Conservation (phyloP, 805 yeast genomes). For the Pichia rugopelliculosa region DNA sequence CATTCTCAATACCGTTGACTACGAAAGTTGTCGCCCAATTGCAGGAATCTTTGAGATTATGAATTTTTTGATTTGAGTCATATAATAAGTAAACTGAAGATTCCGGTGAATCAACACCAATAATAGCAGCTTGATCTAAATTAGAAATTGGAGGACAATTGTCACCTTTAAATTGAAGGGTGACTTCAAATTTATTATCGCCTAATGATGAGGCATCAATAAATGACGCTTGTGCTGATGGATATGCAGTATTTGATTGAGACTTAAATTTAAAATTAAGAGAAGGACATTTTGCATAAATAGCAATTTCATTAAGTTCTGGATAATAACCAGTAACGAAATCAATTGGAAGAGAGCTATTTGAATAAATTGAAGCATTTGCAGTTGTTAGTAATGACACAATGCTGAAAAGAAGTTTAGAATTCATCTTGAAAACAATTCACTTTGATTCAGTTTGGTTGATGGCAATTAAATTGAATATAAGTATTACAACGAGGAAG, state of each 20-base stretch:
- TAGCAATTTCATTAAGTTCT: not conserved
- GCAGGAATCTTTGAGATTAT: conserved; percentile 19
- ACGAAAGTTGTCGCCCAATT: conserved; percentile 24
- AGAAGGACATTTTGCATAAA: conserved; percentile 11
- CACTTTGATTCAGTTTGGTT: no score
- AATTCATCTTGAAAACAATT: not conserved
- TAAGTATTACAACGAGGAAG: no score
- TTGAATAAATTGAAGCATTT: not conserved
- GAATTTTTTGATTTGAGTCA: conserved; percentile 19
- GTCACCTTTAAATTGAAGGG: conserved; percentile 13
- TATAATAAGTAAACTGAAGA: conserved; percentile 17
- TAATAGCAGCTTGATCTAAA: conserved; percentile 23
- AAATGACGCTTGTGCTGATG: conserved; percentile 14
- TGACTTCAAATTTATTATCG: conserved; percentile 12
- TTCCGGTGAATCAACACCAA: conserved; percentile 25
- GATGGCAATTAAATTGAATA: no score
- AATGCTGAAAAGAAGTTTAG: not conserved
- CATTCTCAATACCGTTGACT: conserved; percentile 16
- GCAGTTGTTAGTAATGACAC: not conserved
- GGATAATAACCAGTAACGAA: conserved; percentile 9
- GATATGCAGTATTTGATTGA: conserved; percentile 11
- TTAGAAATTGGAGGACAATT: conserved; percentile 12
- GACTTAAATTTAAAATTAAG: conserved; percentile 13
- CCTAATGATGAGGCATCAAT: conserved; percentile 11
- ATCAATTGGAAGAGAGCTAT: conserved; percentile 3